Conservation (phyloP, 257 asterid species). For the Osmanthus fragrans region DNA sequence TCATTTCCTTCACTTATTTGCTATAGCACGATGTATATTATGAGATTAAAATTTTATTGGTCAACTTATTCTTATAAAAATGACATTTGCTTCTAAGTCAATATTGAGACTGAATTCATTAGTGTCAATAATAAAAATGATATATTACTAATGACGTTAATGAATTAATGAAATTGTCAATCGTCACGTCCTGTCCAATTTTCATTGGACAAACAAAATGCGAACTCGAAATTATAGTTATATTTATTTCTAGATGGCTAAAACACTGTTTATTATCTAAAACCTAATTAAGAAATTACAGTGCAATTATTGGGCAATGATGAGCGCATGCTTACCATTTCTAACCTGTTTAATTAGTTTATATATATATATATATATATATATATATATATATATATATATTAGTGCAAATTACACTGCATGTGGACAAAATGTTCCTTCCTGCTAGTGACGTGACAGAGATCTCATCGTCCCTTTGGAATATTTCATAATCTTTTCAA, state of each 20-base stretch:
- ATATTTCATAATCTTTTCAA: constrained; percentile 24
- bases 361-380: too few species aligned
- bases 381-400: too few species aligned
- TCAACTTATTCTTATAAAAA: not conserved
- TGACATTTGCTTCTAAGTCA: not conserved
- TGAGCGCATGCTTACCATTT: constrained; percentile 52
- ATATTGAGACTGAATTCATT: not conserved
- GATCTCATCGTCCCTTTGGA: constrained; percentile 29
- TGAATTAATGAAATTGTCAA: too few species aligned
- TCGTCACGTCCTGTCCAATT: too few species aligned
- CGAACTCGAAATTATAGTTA: too few species aligned
- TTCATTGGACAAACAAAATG: too few species aligned
- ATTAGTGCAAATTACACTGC: too few species aligned
- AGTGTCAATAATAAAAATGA: not conserved
- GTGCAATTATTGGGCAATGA: constrained; percentile 33
- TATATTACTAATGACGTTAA: too few species aligned
- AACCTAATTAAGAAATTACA: too few species aligned
- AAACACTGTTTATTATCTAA: too few species aligned
- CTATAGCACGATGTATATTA: not conserved
- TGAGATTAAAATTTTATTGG: not conserved
- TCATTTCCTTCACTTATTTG: not conserved
- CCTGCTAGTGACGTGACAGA: constrained; percentile 47
- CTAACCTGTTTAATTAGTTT: constrained; percentile 6
- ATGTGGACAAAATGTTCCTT: constrained; percentile 43
- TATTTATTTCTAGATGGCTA: too few species aligned